Base-by-base conservation (phyloP, 345 rosid genomes). In the Eucalyptus erythrocorys region DNA sequence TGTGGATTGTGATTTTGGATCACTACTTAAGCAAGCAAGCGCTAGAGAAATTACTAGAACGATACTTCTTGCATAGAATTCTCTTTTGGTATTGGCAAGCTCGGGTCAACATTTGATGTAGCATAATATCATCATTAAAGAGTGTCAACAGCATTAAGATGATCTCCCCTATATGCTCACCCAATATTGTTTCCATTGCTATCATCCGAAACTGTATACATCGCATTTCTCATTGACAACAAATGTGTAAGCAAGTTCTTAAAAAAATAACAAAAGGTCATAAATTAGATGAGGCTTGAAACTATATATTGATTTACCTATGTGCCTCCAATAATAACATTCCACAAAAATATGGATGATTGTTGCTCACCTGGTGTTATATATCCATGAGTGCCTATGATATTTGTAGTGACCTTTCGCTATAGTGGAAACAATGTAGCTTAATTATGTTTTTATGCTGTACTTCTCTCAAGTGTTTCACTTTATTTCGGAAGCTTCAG, bases 101-200 rank as follows among this genome's bases (percentile, higher is more conserved):
- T 19, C 5, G 3, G 40, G 37, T 81, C 6, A 88, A 15, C 6
- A 88, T 10, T 85, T 11, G 10, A 26, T 27, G 2, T 10, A 47
- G 37, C 50, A 61, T 61, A 14, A 90, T 26, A 27, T 66, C 37
- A 16, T 87, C 45, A 7, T 30, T 22, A 3, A 22, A 9, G 32
- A 10, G 4, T 19, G 48, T 47, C 59, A 9, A 48, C 15, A 86
- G 15, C 53, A 64, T 32, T 12, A 32, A 22, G 24, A 92, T 76
- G 11, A 89, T 90, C n/a, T 90, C 90, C 1, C 88, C 87, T 13
- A 89, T 88, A 87, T 89, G 92, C n/a, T 80, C 48, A 12, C 91
- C 91, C 88, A 87, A 86, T 4, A 90, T 27, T 19, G 80, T 59
- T 79, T 92, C 93, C 24, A 85, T 22, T 66, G 42, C 22, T 66